phyloP scores from a whole-genome alignment of 2,329 filamentous ascomycete species.

The Talaromyces sp. region DNA sequence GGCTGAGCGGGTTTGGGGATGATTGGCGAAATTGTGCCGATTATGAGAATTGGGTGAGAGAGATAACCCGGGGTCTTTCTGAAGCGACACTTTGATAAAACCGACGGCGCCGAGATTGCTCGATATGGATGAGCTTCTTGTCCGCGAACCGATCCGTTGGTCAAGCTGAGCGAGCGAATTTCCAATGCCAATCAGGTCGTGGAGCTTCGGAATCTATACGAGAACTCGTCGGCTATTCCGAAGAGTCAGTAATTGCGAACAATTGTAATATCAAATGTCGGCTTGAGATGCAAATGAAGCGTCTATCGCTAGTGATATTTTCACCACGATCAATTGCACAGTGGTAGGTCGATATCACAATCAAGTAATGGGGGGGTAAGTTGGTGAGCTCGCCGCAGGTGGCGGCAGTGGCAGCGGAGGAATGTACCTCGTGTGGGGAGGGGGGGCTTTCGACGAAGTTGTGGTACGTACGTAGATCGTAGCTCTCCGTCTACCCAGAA shows the following conservation, averaged over 20 bases:
- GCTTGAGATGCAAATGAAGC: too few species aligned
- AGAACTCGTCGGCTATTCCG: background rate
- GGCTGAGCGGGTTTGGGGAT: background rate
- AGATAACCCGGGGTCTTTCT: background rate
- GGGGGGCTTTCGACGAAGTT: background rate
- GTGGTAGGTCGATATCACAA: background rate
- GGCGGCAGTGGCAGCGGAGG: background rate
- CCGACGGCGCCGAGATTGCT: background rate
- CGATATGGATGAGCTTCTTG: background rate
- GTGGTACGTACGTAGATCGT: background rate
- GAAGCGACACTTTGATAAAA: background rate
- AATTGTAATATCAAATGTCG: background rate
- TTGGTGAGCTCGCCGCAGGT: constrained; percentile 1
- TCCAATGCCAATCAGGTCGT: background rate
- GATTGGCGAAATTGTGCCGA: background rate
- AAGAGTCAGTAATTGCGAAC: background rate
- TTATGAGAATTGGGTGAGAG: background rate
- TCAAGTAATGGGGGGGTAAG: background rate
- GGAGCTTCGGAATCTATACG: background rate
- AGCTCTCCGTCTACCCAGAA: background rate
- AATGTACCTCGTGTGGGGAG: constrained; percentile 14
- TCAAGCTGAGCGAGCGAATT: background rate
- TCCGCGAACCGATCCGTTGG: background rate
- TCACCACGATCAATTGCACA: background rate
- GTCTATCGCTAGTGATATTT: background rate